Evolutionary conservation across 2,329 filamentous ascomycete species (phyloP).

Genomic region (Allantophomopsis cytisporea): DNA sequence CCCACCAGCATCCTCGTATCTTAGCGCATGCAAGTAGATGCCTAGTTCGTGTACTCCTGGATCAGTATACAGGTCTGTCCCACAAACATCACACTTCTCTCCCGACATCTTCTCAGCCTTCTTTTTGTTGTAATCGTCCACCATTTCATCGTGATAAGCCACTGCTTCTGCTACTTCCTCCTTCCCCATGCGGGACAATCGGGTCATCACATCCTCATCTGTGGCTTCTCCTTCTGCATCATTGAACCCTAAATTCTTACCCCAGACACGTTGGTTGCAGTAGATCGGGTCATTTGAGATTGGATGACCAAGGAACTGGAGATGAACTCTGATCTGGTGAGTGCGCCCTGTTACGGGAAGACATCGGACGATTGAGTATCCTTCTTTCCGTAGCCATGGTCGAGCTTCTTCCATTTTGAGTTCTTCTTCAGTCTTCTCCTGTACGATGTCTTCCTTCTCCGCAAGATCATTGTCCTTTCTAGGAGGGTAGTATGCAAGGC

Average conservation of each 20-base stretch:
- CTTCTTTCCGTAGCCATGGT: conserved; percentile 43
- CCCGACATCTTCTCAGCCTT: conserved; percentile 93
- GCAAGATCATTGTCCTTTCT: conserved; percentile 3
- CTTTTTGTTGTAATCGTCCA: conserved; percentile 76
- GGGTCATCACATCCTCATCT: conserved; percentile 81
- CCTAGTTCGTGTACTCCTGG: conserved; percentile 82
- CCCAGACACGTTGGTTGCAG: conserved; percentile 87
- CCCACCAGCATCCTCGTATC: conserved; percentile 75
- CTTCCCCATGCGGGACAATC: conserved; percentile 84
- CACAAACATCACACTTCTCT: conserved; percentile 64
- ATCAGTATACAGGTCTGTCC: conserved; percentile 85
- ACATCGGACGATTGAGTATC: conserved; percentile 91
- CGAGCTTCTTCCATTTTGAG: conserved; percentile 11
- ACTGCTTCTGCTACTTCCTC: conserved; percentile 82
- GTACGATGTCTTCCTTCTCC: conserved; percentile 9
- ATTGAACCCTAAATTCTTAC: conserved; percentile 57
- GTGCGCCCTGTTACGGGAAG: conserved; percentile 87
- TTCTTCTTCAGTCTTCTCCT: conserved; percentile 5
- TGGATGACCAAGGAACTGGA: conserved; percentile 88
- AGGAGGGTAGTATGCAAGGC: conserved; percentile 80
- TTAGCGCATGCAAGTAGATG: conserved; percentile 84
- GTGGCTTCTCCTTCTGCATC: conserved; percentile 56
- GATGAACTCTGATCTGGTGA: conserved; percentile 86
- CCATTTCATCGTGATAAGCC: conserved; percentile 88
- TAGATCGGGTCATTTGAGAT: conserved; percentile 98